These are phyloP conservation scores for Blastosporella zonata DNA, from an alignment of 1,284 basidiomycete genomes.

Conservation along the genomic window DNA sequence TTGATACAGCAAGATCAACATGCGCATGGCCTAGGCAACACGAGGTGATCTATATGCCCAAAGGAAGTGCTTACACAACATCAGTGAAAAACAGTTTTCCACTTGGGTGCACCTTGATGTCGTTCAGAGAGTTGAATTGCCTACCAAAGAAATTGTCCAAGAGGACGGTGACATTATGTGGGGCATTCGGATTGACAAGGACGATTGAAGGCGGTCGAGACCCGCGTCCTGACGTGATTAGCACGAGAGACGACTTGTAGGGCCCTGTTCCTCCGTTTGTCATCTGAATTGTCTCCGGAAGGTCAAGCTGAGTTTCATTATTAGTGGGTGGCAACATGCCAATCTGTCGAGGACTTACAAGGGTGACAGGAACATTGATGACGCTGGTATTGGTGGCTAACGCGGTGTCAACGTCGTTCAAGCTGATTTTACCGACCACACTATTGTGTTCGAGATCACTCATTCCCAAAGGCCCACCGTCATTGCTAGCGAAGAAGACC, in stretches of 20 bases:
- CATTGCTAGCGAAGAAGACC: conserved; percentile 50
- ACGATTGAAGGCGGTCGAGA: conserved; percentile 59
- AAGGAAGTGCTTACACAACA: conserved; percentile 43
- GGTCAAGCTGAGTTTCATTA: conserved; percentile 37
- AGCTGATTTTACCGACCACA: conserved; percentile 42
- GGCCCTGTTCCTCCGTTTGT: conserved; percentile 76
- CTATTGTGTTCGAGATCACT: conserved; percentile 46
- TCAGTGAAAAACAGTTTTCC: conserved; percentile 73
- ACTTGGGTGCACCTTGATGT: conserved; percentile 70
- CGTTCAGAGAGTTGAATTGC: conserved; percentile 82
- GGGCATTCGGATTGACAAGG: conserved; percentile 60
- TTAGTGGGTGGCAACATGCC: background rate
- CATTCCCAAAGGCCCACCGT: conserved; percentile 39
- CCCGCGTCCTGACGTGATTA: conserved; percentile 69
- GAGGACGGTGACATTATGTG: conserved; percentile 60
- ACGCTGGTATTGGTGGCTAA: conserved; percentile 31
- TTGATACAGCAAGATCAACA: background rate
- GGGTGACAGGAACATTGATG: conserved; percentile 54
- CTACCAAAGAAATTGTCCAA: conserved; percentile 73
- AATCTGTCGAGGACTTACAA: conserved; percentile 34
- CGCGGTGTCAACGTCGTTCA: conserved; percentile 42
- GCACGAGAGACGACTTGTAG: conserved; percentile 58
- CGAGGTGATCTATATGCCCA: conserved; percentile 2
- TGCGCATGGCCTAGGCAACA: background rate
- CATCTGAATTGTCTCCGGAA: conserved; percentile 55